These are phyloP conservation scores for Quercus dentata DNA, from an alignment of 306 rosid genomes.

Conservation along the genomic window DNA sequence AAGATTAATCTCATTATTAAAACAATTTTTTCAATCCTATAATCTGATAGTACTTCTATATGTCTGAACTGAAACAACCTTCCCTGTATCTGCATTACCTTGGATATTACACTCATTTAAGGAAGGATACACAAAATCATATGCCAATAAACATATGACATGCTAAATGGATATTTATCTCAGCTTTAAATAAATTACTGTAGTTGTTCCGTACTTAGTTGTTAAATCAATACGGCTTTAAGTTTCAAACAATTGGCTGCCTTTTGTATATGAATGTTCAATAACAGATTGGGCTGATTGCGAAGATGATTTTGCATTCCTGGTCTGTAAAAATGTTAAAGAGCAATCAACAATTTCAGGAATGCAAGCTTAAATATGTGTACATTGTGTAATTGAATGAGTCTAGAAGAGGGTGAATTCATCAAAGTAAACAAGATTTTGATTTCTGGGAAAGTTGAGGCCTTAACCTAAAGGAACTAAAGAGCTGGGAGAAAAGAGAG, in stretches of 20 bases:
- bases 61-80: constrained; percentile 30
- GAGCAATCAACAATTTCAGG: too few relatives aligned
- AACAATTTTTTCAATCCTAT: neutral
- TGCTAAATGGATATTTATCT: neutral
- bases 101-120: constrained; percentile 14
- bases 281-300: neutral
- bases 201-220: neutral
- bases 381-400: too few relatives aligned
- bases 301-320: too few relatives aligned
- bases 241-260: neutral
- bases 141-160: constrained; percentile 26
- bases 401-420: too few relatives aligned
- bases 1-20: constrained; percentile 18
- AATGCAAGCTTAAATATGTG: too few relatives aligned
- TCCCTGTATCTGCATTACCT: constrained; percentile 11
- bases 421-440: too few relatives aligned
- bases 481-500: too few relatives aligned
- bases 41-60: neutral
- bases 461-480: too few relatives aligned
- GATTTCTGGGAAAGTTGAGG: too few relatives aligned
- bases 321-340: too few relatives aligned
- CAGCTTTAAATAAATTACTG: neutral
- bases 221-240: neutral
- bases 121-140: constrained; percentile 29
- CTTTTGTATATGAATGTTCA: neutral